Evolutionary conservation across 306 rosid species (phyloP).

Genomic region (Vigna hirtella): DNA sequence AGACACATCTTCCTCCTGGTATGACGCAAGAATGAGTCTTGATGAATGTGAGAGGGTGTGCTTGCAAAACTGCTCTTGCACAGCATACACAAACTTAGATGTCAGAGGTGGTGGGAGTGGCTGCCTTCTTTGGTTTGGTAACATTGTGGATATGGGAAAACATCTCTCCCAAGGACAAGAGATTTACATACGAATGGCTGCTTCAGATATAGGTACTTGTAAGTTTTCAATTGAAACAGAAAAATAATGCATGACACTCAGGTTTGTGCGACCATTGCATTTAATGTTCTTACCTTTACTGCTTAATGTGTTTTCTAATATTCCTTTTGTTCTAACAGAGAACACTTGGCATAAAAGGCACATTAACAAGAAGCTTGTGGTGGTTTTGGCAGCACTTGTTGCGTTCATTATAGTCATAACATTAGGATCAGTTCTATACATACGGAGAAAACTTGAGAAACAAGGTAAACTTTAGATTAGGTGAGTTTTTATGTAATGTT

Average conservation of each 20-base stretch:
- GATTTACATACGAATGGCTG: constrained; percentile 22
- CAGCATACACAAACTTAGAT: constrained; percentile 34
- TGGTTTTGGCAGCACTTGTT: neutral
- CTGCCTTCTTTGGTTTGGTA: constrained; percentile 49
- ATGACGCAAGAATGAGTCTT: constrained; percentile 26
- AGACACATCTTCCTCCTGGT: constrained; percentile 39
- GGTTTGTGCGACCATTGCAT: neutral
- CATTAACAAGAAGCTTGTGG: constrained; percentile 1
- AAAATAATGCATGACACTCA: neutral
- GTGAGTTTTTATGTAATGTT: no score
- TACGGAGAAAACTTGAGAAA: neutral
- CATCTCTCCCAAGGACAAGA: constrained; percentile 18
- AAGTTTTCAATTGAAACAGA: constrained; percentile 1
- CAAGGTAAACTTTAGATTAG: neutral
- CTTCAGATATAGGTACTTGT: neutral
- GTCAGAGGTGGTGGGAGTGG: constrained; percentile 42
- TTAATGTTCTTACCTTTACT: neutral
- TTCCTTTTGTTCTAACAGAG: neutral
- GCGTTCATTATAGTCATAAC: neutral
- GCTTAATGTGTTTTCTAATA: neutral
- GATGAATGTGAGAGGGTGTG: constrained; percentile 43
- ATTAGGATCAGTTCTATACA: neutral
- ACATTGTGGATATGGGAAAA: constrained; percentile 42
- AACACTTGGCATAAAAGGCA: neutral
- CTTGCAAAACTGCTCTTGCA: constrained; percentile 40